Conservation (phyloP, 2,329 filamentous ascomycete genomes). For the Aspergillus sp. region DNA sequence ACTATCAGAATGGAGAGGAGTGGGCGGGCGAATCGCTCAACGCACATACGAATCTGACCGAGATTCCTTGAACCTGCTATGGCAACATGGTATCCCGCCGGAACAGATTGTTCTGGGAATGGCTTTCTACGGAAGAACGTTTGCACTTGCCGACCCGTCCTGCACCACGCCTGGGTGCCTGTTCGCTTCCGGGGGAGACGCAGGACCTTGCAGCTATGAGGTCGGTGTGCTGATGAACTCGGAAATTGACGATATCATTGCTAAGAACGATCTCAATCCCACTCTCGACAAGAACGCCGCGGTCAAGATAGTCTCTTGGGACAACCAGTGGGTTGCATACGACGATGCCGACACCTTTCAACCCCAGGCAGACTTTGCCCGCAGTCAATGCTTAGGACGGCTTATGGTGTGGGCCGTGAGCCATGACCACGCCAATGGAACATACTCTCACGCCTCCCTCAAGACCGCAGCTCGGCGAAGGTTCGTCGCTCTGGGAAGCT, state of each 20-base stretch:
- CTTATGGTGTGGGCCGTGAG: conserved; percentile 16
- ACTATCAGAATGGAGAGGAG: not conserved
- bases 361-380: conserved; percentile 34
- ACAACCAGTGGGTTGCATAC: conserved; percentile 30
- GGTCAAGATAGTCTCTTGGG: conserved; percentile 24
- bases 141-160: conserved; percentile 14
- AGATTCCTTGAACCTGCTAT: conserved; percentile 32
- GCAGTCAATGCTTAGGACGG: conserved; percentile 31
- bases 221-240: conserved; percentile 28
- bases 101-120: conserved; percentile 27
- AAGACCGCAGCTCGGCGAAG: not conserved
- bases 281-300: conserved; percentile 23
- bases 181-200: conserved; percentile 24
- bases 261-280: conserved; percentile 7
- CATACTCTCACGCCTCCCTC: not conserved
- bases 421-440: conserved; percentile 3
- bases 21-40: conserved; percentile 18
- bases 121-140: conserved; percentile 27
- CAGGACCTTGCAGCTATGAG: conserved; percentile 28
- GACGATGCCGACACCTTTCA: conserved; percentile 36
- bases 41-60: conserved; percentile 34
- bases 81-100: conserved; percentile 26
- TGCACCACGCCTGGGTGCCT: conserved; percentile 29
- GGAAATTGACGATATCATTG: conserved; percentile 33
- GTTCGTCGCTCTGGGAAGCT: not conserved